A percentile compares a stretch with the other conserved stretches of the same genome.
Conservation (phyloP, 2,329 filamentous ascomycete species). For the Mariannaea sp. region DNA sequence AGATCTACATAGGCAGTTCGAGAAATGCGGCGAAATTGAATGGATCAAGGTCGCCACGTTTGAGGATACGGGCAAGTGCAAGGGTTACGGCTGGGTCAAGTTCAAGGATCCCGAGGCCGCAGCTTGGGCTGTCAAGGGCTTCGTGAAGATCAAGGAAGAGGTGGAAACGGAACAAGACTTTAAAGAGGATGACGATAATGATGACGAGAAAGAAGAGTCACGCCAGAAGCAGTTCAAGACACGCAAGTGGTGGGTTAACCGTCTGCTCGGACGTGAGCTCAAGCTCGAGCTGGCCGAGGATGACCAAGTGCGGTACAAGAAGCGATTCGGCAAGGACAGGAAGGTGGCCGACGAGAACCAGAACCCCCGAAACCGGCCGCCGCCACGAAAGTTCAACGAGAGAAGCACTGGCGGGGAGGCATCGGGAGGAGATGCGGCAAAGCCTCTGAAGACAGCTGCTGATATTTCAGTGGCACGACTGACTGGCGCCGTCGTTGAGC, state of each 20-base stretch:
- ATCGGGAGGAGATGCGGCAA: constrained; percentile 22
- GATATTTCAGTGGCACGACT: constrained; percentile 64
- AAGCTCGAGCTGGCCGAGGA: constrained; percentile 96
- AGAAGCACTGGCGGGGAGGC: constrained; percentile 39
- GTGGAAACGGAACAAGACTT: constrained; percentile 67
- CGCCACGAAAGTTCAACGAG: constrained; percentile 39
- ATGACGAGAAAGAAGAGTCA: constrained; percentile 46
- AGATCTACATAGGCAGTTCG: constrained; percentile 78
- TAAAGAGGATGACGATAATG: constrained; percentile 53
- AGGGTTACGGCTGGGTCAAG: constrained; percentile 94
- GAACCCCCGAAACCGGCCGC: constrained; percentile 41
- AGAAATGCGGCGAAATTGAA: constrained; percentile 80
- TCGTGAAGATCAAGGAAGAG: constrained; percentile 70
- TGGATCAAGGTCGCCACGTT: constrained; percentile 92
- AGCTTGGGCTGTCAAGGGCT: constrained; percentile 73
- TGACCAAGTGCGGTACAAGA: constrained; percentile 85
- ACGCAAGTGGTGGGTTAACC: constrained; percentile 83
- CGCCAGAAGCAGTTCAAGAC: constrained; percentile 60
- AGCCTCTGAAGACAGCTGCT: constrained; percentile 49
- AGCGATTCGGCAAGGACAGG: constrained; percentile 80
- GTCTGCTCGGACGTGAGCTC: constrained; percentile 76
- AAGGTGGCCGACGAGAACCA: constrained; percentile 38
- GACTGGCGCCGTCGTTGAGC: constrained; percentile 78
- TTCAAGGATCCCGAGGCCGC: constrained; percentile 81
- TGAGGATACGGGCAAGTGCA: constrained; percentile 96